These are phyloP conservation scores for Curvularia eragrostidis DNA, from an alignment of 2,329 filamentous ascomycete species.

Conservation along the genomic window DNA sequence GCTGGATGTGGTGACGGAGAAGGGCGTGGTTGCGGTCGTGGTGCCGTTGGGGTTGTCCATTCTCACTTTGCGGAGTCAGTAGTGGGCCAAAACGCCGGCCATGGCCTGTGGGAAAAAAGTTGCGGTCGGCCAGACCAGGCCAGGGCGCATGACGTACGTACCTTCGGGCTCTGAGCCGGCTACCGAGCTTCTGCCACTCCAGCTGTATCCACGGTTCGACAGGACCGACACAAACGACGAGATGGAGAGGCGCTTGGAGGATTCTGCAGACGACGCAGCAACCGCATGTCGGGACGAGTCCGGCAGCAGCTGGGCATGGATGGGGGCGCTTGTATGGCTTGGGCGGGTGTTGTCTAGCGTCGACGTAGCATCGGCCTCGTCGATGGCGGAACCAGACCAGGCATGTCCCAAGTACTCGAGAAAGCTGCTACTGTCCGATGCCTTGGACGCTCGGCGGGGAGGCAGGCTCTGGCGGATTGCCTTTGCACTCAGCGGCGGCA, in stretches of 20 bases:
- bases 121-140: slow-evolving; percentile 1
- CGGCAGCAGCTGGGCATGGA: slow-evolving; percentile 49
- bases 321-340: slow-evolving; percentile 22
- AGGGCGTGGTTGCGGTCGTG: slow-evolving; percentile 54
- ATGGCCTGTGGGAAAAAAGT: slow-evolving; percentile 11
- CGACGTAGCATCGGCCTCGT: slow-evolving; percentile 58
- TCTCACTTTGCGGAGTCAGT: slow-evolving; percentile 29
- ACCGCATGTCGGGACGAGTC: slow-evolving; percentile 60
- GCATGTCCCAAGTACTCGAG: slow-evolving; percentile 32
- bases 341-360: slow-evolving; percentile 33
- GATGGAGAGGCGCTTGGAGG: slow-evolving; percentile 71
- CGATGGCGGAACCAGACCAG: slow-evolving; percentile 53
- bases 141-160: slow-evolving; percentile 38
- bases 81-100: slow-evolving; percentile 7
- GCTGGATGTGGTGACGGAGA: slow-evolving; percentile 54
- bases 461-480: slow-evolving; percentile 53
- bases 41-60: slow-evolving; percentile 39
- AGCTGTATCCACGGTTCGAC: slow-evolving; percentile 58
- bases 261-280: slow-evolving; percentile 48
- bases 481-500: slow-evolving; percentile 62
- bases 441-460: slow-evolving; percentile 51
- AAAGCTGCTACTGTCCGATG: slow-evolving; percentile 54
- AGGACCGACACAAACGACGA: slow-evolving; percentile 72
- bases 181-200: slow-evolving; percentile 55
- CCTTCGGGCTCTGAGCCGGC: slow-evolving; percentile 56